These are phyloP conservation scores for Paramyrothecium sp. DNA, from an alignment of 2,329 filamentous ascomycete genomes.

Conservation along the genomic window DNA sequence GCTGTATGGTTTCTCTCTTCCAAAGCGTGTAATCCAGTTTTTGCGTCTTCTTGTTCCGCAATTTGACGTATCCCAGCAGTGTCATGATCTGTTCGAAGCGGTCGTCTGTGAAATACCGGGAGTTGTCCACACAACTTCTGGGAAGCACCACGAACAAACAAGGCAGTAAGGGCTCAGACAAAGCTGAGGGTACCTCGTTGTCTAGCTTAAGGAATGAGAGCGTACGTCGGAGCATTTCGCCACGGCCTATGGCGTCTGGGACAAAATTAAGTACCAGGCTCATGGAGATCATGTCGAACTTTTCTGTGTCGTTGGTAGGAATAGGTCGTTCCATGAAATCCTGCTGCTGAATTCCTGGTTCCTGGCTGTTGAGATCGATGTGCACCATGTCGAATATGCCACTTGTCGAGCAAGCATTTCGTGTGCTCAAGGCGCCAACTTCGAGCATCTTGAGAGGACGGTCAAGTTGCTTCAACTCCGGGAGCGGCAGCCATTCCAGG, in stretches of 20 bases:
- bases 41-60: constrained; percentile 69
- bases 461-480: constrained; percentile 20
- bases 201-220: constrained; percentile 61
- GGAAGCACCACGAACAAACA: constrained; percentile 87
- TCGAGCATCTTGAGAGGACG: constrained; percentile 69
- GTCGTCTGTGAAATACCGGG: constrained; percentile 78
- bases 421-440: constrained; percentile 80
- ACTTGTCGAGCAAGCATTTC: constrained; percentile 79
- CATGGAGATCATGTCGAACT: constrained; percentile 87
- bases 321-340: constrained; percentile 91
- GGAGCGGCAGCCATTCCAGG: constrained; percentile 57
- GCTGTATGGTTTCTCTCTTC: constrained; percentile 42
- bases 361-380: constrained; percentile 90
- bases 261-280: constrained; percentile 95
- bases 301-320: constrained; percentile 58
- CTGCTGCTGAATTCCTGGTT: constrained; percentile 76
- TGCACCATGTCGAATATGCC: constrained; percentile 70
- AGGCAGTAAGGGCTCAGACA: constrained; percentile 48
- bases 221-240: constrained; percentile 81
- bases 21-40: constrained; percentile 93
- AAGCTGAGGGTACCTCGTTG: constrained; percentile 6
- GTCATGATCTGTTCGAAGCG: constrained; percentile 72
- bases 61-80: constrained; percentile 68
- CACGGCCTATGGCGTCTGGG: constrained; percentile 70
- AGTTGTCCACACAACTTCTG: constrained; percentile 84